A percentile compares a stretch with the other conserved stretches of the same genome.
phyloP scores from a whole-genome alignment of 2,329 filamentous ascomycete genomes.

The Sphaerostilbella broomeana region DNA sequence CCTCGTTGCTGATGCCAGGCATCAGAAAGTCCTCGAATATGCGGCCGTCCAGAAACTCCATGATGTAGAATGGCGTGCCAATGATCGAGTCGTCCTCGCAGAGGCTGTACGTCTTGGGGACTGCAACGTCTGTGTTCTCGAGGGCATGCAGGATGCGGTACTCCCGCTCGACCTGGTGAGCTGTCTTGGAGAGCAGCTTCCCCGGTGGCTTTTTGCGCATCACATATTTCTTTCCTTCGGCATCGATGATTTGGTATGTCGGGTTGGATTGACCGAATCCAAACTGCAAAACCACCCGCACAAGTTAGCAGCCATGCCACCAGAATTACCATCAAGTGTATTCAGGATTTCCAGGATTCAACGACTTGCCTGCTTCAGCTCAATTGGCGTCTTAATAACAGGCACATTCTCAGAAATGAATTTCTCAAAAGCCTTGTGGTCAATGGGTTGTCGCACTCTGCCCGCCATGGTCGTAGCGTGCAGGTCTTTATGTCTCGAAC shows the following conservation, averaged over 20 bases:
- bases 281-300: slow-evolving; percentile 53
- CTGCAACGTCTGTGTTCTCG: slow-evolving; percentile 70
- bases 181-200: slow-evolving; percentile 82
- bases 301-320: slow-evolving; percentile 10
- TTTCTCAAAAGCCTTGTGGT: slow-evolving; percentile 68
- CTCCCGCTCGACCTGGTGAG: slow-evolving; percentile 94
- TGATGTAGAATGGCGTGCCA: slow-evolving; percentile 93
- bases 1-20: slow-evolving; percentile 60
- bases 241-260: slow-evolving; percentile 81
- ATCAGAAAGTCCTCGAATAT: slow-evolving; percentile 87
- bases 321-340: no score
- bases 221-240: slow-evolving; percentile 67
- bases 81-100: slow-evolving; percentile 77
- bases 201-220: slow-evolving; percentile 98
- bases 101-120: slow-evolving; percentile 74
- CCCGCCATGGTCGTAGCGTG: slow-evolving; percentile 62
- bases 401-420: slow-evolving; percentile 77
- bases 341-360: no score
- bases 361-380: slow-evolving; percentile 72
- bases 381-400: slow-evolving; percentile 72
- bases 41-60: slow-evolving; percentile 90
- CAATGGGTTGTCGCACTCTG: slow-evolving; percentile 81
- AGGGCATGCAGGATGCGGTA: slow-evolving; percentile 85
- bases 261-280: slow-evolving; percentile 97
- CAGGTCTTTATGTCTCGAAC: not conserved